Percentiles rank a stretch among this genome's conserved stretches.
Conservation (phyloP, 805 yeast species). For the Starmerella apicola region DNA sequence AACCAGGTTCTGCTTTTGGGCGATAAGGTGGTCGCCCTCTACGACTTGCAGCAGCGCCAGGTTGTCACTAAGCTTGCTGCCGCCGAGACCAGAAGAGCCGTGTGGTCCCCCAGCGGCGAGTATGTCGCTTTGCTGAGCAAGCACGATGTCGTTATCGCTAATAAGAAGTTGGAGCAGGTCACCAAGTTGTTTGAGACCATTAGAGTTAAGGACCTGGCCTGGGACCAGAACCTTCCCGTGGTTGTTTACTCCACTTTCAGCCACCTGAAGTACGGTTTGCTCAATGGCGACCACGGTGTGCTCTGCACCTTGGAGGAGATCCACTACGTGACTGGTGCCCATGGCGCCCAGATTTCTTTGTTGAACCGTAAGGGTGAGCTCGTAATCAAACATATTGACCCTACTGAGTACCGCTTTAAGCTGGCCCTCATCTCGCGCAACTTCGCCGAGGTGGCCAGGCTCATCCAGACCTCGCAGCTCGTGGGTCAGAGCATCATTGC, state of each 20-base stretch:
- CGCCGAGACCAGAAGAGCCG: conserved; percentile 72
- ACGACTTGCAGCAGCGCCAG: conserved; percentile 87
- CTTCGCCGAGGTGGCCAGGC: conserved; percentile 80
- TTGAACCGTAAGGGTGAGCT: conserved; percentile 77
- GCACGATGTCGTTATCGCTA: conserved; percentile 80
- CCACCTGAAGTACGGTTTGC: conserved; percentile 84
- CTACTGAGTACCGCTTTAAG: conserved; percentile 94
- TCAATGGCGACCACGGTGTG: conserved; percentile 92
- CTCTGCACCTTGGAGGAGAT: conserved; percentile 86
- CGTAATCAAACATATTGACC: conserved; percentile 69
- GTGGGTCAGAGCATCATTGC: conserved; percentile 97
- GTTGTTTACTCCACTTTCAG: conserved; percentile 86
- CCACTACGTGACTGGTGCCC: conserved; percentile 60
- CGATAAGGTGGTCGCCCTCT: conserved; percentile 57
- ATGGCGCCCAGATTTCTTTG: conserved; percentile 60
- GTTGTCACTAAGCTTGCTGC: conserved; percentile 54
- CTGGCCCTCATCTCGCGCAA: conserved; percentile 81
- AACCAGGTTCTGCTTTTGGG: conserved; percentile 73
- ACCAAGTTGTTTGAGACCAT: conserved; percentile 92
- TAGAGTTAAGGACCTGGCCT: conserved; percentile 89
- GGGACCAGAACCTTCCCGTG: conserved; percentile 84
- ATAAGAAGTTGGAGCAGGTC: conserved; percentile 55
- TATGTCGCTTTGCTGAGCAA: conserved; percentile 79
- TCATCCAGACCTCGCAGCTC: conserved; percentile 75
- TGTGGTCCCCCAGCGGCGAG: conserved; percentile 82